Conservation (phyloP, 148 eudicot species). For the Heliosperma pusillum region DNA sequence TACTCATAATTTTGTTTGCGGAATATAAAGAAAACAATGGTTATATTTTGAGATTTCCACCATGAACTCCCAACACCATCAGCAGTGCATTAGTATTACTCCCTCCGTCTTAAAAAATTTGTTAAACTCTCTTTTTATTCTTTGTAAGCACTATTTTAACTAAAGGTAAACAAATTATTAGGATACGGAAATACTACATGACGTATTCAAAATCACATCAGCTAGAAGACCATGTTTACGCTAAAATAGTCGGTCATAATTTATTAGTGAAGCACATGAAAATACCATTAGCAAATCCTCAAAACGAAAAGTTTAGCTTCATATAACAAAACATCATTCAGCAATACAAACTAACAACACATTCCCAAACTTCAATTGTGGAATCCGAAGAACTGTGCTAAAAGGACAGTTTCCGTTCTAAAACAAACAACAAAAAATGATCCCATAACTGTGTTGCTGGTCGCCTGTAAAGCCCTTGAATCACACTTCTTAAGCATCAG, state of each 20-base stretch:
- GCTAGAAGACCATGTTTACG: background rate
- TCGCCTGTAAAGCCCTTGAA: background rate
- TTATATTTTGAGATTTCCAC: too few species aligned
- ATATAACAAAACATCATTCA: constrained; percentile 12
- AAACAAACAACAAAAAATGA: constrained; percentile 11
- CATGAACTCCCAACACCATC: too few species aligned
- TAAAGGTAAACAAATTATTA: too few species aligned
- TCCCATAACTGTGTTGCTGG: constrained; percentile 10
- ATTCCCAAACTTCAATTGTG: background rate
- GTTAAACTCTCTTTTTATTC: too few species aligned
- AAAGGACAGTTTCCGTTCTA: background rate
- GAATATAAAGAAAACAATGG: too few species aligned
- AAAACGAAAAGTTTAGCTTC: background rate
- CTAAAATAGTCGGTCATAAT: background rate
- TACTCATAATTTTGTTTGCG: too few species aligned
- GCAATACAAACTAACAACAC: background rate
- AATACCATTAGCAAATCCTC: constrained; percentile 19
- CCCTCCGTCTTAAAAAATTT: too few species aligned
- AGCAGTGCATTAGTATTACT: too few species aligned
- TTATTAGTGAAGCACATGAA: constrained; percentile 14
- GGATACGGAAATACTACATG: too few species aligned
- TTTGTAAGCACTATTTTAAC: too few species aligned
- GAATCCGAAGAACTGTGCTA: constrained; percentile 15
- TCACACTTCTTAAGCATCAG: constrained; percentile 47
- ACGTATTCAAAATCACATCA: too few species aligned